phyloP scores from a whole-genome alignment of 371 early-diverging fungal genomes.

The Cladochytrium tenue region DNA sequence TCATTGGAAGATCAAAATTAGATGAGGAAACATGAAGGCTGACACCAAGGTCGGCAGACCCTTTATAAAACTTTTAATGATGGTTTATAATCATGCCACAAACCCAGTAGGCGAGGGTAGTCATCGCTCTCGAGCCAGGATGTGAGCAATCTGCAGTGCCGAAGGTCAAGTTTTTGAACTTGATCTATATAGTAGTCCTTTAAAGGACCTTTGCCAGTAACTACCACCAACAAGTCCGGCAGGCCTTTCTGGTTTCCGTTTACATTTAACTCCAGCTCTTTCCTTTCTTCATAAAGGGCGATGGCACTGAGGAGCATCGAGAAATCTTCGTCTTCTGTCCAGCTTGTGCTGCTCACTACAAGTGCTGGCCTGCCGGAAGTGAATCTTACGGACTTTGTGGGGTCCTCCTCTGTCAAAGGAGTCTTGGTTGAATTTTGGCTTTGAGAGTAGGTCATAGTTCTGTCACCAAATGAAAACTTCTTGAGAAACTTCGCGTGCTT shows the following conservation, averaged over 20 bases:
- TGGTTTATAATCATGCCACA: constrained; percentile 6
- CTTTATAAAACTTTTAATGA: constrained; percentile 31
- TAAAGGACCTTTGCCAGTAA: constrained; percentile 92
- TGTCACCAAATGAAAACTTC: background rate
- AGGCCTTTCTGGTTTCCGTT: constrained; percentile 11
- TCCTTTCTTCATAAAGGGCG: constrained; percentile 54
- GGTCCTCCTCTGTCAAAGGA: constrained; percentile 1
- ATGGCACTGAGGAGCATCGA: constrained; percentile 74
- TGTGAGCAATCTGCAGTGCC: constrained; percentile 68
- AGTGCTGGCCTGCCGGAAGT: constrained; percentile 59
- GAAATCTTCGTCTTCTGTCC: constrained; percentile 97
- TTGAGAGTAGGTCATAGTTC: constrained; percentile 4
- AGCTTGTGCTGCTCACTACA: constrained; percentile 88
- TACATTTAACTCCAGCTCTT: constrained; percentile 6
- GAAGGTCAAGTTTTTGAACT: constrained; percentile 56
- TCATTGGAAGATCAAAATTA: constrained; percentile 96
- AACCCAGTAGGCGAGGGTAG: constrained; percentile 83
- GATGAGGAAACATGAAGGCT: constrained; percentile 89
- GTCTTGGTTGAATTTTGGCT: background rate
- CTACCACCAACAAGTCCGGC: constrained; percentile 74
- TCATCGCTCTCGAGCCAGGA: constrained; percentile 82
- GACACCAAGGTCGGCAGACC: constrained; percentile 88
- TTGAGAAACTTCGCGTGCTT: constrained; percentile 4
- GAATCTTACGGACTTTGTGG: constrained; percentile 1
- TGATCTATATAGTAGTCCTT: constrained; percentile 67